Evolutionary conservation across 2,329 filamentous ascomycete species (phyloP), one percentile per base, ranked within the genome.

Genomic region (Kalmusia sp.): DNA sequence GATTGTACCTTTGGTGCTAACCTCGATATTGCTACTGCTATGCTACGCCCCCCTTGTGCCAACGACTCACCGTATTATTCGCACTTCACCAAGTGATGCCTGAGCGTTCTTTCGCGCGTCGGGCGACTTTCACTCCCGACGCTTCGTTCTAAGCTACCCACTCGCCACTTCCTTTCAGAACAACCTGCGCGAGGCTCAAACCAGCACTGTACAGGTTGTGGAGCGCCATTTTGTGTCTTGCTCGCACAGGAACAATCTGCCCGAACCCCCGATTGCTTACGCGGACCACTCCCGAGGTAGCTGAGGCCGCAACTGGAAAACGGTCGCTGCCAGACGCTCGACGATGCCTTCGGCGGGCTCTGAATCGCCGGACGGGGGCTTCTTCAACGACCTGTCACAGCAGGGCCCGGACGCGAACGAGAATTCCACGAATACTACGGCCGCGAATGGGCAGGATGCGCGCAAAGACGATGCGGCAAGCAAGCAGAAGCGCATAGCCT

Each of bases 401-500:
- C 72, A 73, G 62, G 68, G 58, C 41, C 64, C 52, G 34, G 69
- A 72, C 7, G 50, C 64, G 15, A 54, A 60, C 19, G 54, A 58
- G 21, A 48, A 59, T 50, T 44, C 61, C 64, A 75, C 41, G 69
- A 76, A 59, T 50, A 45, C 61, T 63, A 75, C 41, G 69, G 76
- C 54, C 64, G 70, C 55, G 62, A 69, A 72, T 49, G 67, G 72
- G 51, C 77, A 78, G 54, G 78, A 80, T 55, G 73, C 74, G 52
- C 68, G 76, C 35, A 72, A 75, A 56, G 82, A 83, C 62, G 68
- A 65, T 27, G 65, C 68, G 33, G 54, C 73, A 3, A 71, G 72
- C 9, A 80, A 79, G 57, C 67, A 72, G n/a, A 98, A 98, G 81
- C 86, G 93, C 63, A 90, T 98, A 66, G 95, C 95, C 31, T 99